A percentile compares a stretch with the other conserved stretches of the same genome.
phyloP scores from a whole-genome alignment of 2,329 filamentous ascomycete species.

The Ascochyta fabae region DNA sequence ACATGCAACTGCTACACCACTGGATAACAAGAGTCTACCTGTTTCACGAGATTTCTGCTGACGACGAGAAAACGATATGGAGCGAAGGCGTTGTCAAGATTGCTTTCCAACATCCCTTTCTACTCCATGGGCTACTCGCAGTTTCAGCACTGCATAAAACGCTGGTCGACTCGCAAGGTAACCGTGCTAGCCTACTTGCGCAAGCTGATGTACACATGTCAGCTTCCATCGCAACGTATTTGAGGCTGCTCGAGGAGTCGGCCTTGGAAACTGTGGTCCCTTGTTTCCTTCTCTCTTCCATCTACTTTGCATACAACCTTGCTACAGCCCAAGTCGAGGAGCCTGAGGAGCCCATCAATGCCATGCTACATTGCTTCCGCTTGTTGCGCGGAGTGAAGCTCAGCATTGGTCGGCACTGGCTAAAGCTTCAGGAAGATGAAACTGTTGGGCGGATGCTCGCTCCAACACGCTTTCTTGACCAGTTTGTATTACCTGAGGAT shows the following conservation, averaged over 20 bases:
- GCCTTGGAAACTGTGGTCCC: slow-evolving; percentile 28
- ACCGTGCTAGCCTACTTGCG: slow-evolving; percentile 28
- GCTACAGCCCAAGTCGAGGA: slow-evolving; percentile 33
- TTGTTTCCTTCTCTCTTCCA: slow-evolving; percentile 37
- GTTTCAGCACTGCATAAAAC: slow-evolving; percentile 40
- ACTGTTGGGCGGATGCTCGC: neutral
- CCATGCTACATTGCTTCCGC: slow-evolving; percentile 39
- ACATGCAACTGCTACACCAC: slow-evolving; percentile 39
- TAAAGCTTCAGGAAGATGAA: slow-evolving; percentile 8
- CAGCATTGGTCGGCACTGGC: slow-evolving; percentile 31
- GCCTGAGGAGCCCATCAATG: slow-evolving; percentile 35
- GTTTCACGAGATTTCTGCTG: slow-evolving; percentile 23
- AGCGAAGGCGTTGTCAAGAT: slow-evolving; percentile 30
- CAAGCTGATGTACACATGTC: slow-evolving; percentile 39
- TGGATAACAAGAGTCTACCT: slow-evolving; percentile 33
- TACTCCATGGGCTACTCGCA: slow-evolving; percentile 40
- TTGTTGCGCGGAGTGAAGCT: slow-evolving; percentile 37
- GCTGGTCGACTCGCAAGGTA: slow-evolving; percentile 21
- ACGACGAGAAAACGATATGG: slow-evolving; percentile 23
- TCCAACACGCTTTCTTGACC: neutral
- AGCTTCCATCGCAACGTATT: slow-evolving; percentile 31
- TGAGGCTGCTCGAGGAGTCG: slow-evolving; percentile 30
- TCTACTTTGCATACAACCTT: slow-evolving; percentile 38
- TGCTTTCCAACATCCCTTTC: slow-evolving; percentile 35
- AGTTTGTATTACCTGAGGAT: neutral